Conservation (phyloP, 768 basidiomycete species). For the Trametes coccinea region DNA sequence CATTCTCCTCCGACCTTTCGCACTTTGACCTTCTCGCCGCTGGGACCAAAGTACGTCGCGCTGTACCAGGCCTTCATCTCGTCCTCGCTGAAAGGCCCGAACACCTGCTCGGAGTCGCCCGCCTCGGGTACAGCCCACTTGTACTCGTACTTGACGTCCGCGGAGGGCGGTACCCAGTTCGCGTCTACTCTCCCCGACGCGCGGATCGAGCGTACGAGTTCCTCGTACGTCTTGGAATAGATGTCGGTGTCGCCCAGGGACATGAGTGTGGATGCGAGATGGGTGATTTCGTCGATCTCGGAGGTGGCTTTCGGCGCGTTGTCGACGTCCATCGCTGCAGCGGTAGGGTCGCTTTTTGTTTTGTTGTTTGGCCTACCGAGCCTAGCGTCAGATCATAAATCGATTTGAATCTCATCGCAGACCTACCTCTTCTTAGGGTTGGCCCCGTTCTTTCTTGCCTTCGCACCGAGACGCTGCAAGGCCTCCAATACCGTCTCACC, state of each 20-base stretch:
- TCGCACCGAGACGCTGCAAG: slow-evolving; percentile 77
- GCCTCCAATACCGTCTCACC: slow-evolving; percentile 92
- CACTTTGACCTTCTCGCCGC: slow-evolving; percentile 78
- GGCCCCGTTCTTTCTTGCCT: slow-evolving; percentile 50
- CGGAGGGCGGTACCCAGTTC: slow-evolving; percentile 75
- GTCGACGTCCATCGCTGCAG: slow-evolving; percentile 52
- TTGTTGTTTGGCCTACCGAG: slow-evolving; percentile 34
- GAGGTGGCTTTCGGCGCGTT: slow-evolving; percentile 33
- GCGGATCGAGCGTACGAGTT: slow-evolving; percentile 75
- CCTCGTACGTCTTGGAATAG: slow-evolving; percentile 84
- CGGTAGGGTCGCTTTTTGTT: slow-evolving; percentile 30
- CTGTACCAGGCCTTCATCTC: slow-evolving; percentile 81
- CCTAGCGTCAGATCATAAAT: not conserved
- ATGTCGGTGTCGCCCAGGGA: slow-evolving; percentile 83
- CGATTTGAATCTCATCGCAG: not conserved
- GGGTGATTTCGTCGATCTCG: slow-evolving; percentile 79
- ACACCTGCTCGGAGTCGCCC: slow-evolving; percentile 49
- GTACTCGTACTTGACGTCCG: slow-evolving; percentile 78
- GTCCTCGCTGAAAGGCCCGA: slow-evolving; percentile 80
- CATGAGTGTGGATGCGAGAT: slow-evolving; percentile 87
- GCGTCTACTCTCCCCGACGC: slow-evolving; percentile 66
- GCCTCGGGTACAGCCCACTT: slow-evolving; percentile 66
- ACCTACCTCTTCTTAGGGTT: slow-evolving; percentile 26
- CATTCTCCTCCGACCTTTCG: slow-evolving; percentile 69
- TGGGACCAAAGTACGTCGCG: slow-evolving; percentile 77